Percentiles rank a stretch among this genome's conserved stretches.
These are phyloP conservation scores for Hysterangium stoloniferum DNA, from an alignment of 768 basidiomycete genomes.

Conservation along the genomic window DNA sequence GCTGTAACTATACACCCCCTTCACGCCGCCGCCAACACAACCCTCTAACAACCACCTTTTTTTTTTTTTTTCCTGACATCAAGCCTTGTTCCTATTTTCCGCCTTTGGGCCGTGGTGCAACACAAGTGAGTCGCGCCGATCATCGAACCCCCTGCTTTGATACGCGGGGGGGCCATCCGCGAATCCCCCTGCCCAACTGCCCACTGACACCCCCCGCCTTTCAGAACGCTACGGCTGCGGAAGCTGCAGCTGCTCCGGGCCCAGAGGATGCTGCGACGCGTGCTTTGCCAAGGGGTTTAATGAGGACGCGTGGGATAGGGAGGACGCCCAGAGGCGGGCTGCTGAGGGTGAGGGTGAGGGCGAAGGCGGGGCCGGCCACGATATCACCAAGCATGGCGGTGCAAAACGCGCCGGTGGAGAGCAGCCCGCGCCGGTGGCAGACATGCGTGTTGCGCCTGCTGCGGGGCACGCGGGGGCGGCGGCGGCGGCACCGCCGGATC, in stretches of 20 bases:
- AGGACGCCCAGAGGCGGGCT: background rate
- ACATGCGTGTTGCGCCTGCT: no score
- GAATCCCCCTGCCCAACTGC: no score
- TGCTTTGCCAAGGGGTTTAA: conserved; percentile 9
- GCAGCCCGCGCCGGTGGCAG: background rate
- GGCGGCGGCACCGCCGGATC: no score
- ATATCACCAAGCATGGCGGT: no score
- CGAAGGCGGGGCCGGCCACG: background rate
- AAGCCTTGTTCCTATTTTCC: conserved; percentile 5
- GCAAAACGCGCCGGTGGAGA: no score
- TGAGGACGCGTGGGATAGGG: conserved; percentile 4
- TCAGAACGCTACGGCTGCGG: conserved; percentile 8
- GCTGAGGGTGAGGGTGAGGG: background rate
- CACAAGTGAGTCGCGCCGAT: background rate
- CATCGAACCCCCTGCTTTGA: background rate
- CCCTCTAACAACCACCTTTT: no score
- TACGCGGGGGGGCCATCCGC: background rate
- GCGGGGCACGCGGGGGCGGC: no score
- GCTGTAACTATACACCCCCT: no score
- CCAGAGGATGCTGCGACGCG: conserved; percentile 1
- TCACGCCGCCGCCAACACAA: no score
- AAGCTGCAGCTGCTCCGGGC: conserved; percentile 2
- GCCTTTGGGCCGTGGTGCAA: conserved; percentile 10
- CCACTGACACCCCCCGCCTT: background rate
- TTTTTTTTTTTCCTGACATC: background rate